These are phyloP conservation scores for Globisporangium abappressorium DNA, from an alignment of 352 stramenopile species.

Conservation along the genomic window DNA sequence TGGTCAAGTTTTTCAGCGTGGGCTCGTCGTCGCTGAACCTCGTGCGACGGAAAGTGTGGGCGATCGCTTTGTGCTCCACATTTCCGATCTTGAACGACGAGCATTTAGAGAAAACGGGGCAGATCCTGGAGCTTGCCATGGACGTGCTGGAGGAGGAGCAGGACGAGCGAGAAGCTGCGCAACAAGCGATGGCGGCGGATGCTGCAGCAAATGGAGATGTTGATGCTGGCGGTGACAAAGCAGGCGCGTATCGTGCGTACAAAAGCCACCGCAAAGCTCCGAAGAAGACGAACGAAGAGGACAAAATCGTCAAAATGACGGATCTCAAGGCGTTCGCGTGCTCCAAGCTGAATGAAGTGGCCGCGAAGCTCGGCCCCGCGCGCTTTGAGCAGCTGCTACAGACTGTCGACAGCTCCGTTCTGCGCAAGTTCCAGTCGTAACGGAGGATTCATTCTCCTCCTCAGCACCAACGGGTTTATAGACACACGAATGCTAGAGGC, in stretches of 20 bases:
- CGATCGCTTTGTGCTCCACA: slow-evolving; percentile 43
- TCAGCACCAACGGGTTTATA: neutral
- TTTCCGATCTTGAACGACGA: slow-evolving; percentile 36
- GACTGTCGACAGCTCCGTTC: slow-evolving; percentile 53
- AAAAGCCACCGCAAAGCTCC: slow-evolving; percentile 35
- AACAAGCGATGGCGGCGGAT: neutral
- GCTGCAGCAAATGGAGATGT: neutral
- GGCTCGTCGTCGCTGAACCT: slow-evolving; percentile 54
- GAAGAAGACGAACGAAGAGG: slow-evolving; percentile 24
- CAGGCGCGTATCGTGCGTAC: slow-evolving; percentile 55
- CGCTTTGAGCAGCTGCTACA: slow-evolving; percentile 54
- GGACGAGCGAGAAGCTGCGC: slow-evolving; percentile 26
- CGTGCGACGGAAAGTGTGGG: slow-evolving; percentile 67
- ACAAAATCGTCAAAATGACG: slow-evolving; percentile 32
- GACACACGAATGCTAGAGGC: slow-evolving; percentile 1
- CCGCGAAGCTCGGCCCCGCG: slow-evolving; percentile 32
- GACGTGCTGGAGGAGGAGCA: slow-evolving; percentile 73
- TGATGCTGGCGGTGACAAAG: neutral
- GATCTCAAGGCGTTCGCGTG: slow-evolving; percentile 49
- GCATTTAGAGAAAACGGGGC: slow-evolving; percentile 54
- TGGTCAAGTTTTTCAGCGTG: slow-evolving; percentile 72
- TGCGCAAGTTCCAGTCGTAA: slow-evolving; percentile 46
- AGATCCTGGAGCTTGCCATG: slow-evolving; percentile 60
- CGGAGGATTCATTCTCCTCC: neutral
- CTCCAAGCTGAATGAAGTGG: slow-evolving; percentile 38